Evolutionary conservation across 257 asterid species (phyloP).

Genomic region (Nicotiana tabacum): DNA sequence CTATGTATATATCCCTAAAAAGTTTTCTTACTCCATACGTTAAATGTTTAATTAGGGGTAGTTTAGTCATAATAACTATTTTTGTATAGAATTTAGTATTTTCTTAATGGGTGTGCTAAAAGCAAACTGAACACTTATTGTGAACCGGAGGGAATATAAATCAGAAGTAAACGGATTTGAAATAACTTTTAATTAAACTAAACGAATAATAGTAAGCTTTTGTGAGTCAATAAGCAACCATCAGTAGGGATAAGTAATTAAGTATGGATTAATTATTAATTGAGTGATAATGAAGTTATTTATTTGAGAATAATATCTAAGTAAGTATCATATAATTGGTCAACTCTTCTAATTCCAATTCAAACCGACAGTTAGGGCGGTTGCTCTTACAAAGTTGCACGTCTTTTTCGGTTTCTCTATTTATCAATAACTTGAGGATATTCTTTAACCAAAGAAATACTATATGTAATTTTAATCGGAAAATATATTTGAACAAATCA

Average conservation of each 20-base stretch:
- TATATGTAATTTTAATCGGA: neutral
- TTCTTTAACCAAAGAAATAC: neutral
- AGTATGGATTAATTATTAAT: neutral
- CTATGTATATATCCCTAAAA: too few relatives aligned
- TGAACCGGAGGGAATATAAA: too few relatives aligned
- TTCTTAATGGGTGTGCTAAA: too few relatives aligned
- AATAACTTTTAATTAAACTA: neutral
- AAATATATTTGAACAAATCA: too few relatives aligned
- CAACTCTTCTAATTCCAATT: neutral
- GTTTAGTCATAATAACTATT: too few relatives aligned
- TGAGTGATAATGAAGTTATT: neutral
- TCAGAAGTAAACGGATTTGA: neutral
- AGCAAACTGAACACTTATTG: too few relatives aligned
- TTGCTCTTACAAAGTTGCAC: neutral
- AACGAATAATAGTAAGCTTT: neutral
- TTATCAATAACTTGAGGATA: neutral
- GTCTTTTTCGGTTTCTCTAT: neutral
- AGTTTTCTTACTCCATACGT: too few relatives aligned
- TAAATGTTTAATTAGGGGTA: too few relatives aligned
- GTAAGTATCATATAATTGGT: neutral
- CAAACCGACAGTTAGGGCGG: neutral
- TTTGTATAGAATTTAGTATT: too few relatives aligned
- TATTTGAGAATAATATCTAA: neutral
- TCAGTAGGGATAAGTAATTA: neutral
- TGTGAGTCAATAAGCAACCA: slow-evolving; percentile 1